A percentile compares a stretch with the other conserved stretches of the same genome.
Evolutionary conservation across 345 rosid species (phyloP).

Genomic region (Bruguiera sexangula): DNA sequence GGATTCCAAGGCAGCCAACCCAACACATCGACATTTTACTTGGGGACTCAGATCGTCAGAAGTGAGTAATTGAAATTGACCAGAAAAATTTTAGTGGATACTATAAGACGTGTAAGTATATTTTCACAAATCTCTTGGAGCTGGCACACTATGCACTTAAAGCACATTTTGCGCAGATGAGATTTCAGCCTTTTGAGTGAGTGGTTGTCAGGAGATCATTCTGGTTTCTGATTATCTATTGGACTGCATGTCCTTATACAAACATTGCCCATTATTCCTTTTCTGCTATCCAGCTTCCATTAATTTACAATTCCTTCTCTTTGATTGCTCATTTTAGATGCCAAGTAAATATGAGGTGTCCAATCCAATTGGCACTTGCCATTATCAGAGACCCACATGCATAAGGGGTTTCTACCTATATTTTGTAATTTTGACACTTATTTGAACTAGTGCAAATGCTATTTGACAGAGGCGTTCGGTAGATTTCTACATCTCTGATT

Average conservation of each 20-base stretch:
- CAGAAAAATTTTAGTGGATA: slow-evolving; percentile 1
- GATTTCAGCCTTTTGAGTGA: not conserved
- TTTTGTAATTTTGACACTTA: slow-evolving; percentile 1
- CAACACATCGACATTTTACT: slow-evolving; percentile 83
- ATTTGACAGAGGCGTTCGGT: slow-evolving; percentile 83
- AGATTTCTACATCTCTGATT: slow-evolving; percentile 98
- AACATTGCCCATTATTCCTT: not conserved
- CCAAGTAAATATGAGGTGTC: not conserved
- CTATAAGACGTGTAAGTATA: not conserved
- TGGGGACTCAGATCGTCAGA: slow-evolving; percentile 89
- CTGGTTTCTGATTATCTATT: not conserved
- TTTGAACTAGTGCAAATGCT: not conserved
- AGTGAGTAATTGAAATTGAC: slow-evolving; percentile 47
- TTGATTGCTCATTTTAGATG: slow-evolving; percentile 4
- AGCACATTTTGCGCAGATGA: no score
- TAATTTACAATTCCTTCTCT: not conserved
- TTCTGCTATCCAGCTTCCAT: not conserved
- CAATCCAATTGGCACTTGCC: not conserved
- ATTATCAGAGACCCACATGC: not conserved
- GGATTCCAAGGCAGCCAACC: slow-evolving; percentile 90
- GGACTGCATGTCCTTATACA: not conserved
- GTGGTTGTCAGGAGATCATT: not conserved
- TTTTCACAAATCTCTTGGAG: not conserved
- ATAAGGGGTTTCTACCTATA: not conserved
- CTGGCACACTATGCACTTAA: no score